A percentile compares a stretch with the other conserved stretches of the same genome.
These are phyloP conservation scores for Umbelopsis ramanniana DNA, from an alignment of 192 early-diverging fungal species.

Conservation along the genomic window DNA sequence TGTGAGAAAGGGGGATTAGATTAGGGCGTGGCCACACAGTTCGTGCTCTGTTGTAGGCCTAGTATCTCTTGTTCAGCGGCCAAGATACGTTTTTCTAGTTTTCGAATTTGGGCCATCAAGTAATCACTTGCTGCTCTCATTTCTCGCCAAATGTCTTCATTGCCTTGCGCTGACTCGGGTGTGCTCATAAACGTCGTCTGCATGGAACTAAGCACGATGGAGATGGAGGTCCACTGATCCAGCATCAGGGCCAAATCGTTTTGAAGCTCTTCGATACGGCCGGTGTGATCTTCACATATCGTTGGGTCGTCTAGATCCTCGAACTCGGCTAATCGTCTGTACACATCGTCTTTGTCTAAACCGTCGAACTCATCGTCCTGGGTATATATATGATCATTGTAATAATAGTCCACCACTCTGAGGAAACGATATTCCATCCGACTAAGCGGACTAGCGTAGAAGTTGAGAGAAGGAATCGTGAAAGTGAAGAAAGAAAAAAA, in stretches of 20 bases:
- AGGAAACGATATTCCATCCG: constrained; percentile 8
- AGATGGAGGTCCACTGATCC: constrained; percentile 7
- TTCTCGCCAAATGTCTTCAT: constrained; percentile 1
- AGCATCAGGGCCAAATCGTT: background rate
- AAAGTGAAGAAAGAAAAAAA: background rate
- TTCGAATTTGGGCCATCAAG: constrained; percentile 10
- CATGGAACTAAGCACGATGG: constrained; percentile 3
- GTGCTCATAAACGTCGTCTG: background rate
- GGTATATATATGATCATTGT: background rate
- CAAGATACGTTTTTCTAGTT: constrained; percentile 2
- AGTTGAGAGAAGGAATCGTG: background rate
- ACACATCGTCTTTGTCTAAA: background rate
- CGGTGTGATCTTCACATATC: background rate
- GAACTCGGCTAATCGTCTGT: constrained; percentile 2
- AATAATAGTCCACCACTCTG: background rate
- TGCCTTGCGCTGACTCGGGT: background rate
- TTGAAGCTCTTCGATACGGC: constrained; percentile 2
- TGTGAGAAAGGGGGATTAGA: background rate
- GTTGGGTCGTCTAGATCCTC: background rate
- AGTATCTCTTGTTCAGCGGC: background rate
- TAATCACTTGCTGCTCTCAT: constrained; percentile 7
- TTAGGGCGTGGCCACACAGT: background rate
- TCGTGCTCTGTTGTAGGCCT: background rate
- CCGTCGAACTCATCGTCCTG: background rate
- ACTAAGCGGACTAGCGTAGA: background rate